A percentile compares a stretch with the other conserved stretches of the same genome.
phyloP scores from a whole-genome alignment of 2,329 filamentous ascomycete species.

The Tolypocladium capitatum region DNA sequence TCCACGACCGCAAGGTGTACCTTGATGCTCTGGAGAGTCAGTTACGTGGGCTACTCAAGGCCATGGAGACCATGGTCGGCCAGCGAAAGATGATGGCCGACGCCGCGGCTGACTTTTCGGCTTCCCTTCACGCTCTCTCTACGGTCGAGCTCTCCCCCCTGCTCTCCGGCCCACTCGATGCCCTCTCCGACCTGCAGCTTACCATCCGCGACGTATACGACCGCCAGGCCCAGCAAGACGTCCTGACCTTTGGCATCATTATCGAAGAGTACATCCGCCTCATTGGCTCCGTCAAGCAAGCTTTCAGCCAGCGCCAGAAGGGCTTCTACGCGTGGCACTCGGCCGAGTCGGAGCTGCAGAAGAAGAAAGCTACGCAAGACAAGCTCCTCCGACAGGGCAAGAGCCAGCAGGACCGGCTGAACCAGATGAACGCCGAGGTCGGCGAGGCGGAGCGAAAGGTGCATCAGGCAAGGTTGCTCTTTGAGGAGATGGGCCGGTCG shows the following conservation, averaged over 20 bases:
- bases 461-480: slow-evolving; percentile 76
- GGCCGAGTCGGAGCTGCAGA: slow-evolving; percentile 80
- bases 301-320: slow-evolving; percentile 86
- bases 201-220: slow-evolving; percentile 93
- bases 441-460: slow-evolving; percentile 89
- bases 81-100: slow-evolving; percentile 92
- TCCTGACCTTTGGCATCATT: slow-evolving; percentile 90
- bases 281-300: slow-evolving; percentile 88
- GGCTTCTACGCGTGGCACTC: slow-evolving; percentile 89
- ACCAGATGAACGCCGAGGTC: slow-evolving; percentile 84
- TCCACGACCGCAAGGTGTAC: slow-evolving; percentile 91
- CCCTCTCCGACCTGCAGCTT: slow-evolving; percentile 82
- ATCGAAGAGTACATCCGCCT: slow-evolving; percentile 97
- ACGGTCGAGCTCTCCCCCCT: slow-evolving; percentile 84
- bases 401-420: slow-evolving; percentile 88
- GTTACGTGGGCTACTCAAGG: slow-evolving; percentile 78
- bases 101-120: slow-evolving; percentile 83
- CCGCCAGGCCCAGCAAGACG: slow-evolving; percentile 91
- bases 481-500: slow-evolving; percentile 92
- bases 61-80: slow-evolving; percentile 81
- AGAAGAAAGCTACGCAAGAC: slow-evolving; percentile 79
- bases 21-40: slow-evolving; percentile 88
- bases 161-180: slow-evolving; percentile 78
- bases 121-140: slow-evolving; percentile 82
- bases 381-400: slow-evolving; percentile 91